Base-by-base conservation (phyloP, 2,329 filamentous ascomycete species). In the Dactylonectria macrodidyma region DNA sequence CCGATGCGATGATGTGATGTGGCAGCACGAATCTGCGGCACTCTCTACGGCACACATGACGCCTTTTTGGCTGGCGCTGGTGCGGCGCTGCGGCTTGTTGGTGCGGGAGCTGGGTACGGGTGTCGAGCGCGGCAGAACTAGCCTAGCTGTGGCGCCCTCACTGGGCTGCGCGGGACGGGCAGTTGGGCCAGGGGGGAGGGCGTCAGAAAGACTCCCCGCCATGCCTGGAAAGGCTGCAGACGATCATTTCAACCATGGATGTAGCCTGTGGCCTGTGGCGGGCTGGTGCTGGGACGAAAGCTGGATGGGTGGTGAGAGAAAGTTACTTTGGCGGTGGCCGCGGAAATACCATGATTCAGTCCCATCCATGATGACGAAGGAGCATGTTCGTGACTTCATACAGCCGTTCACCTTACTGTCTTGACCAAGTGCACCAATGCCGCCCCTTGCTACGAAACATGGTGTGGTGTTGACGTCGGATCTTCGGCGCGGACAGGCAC, bases 1-100 rank as follows among this genome's bases (percentile, higher is more conserved):
- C 41, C 55, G 56, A 52, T 44, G 50, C 57, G 52, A 58, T 61
- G 63, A 66, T 47, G 52, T 66, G 63, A 66, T 62, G 63, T 57
- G 44, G 36, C n/a, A 41, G 52, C 44, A 30, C 9, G 26, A 30
- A 30, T 30, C 26, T 30, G 26, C 26, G 26, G 26, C 26, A 30
- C 26, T 30, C 4, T 30, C 26, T 30, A 7, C 7, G 26, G 51
- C 51, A 62, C 58, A 66, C 63, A 62, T 62, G 58, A 66, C 63
- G 58, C 44, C 63, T 65, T 64, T 47, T 44, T 41, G 47, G 44
- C 26, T 38, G 55, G 55, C 52, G 54, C 46, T 52, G 61, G 34
- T 46, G 46, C 61, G 51, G 36, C 26, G 26, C 4, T 41, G 36
- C 14, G 14, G 14, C 14, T 9, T 47, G 46, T 24, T 47, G 46